A percentile compares a stretch with the other conserved stretches of the same genome.
These are phyloP conservation scores for Exophiala sp. DNA, from an alignment of 2,329 filamentous ascomycete species.

Conservation along the genomic window DNA sequence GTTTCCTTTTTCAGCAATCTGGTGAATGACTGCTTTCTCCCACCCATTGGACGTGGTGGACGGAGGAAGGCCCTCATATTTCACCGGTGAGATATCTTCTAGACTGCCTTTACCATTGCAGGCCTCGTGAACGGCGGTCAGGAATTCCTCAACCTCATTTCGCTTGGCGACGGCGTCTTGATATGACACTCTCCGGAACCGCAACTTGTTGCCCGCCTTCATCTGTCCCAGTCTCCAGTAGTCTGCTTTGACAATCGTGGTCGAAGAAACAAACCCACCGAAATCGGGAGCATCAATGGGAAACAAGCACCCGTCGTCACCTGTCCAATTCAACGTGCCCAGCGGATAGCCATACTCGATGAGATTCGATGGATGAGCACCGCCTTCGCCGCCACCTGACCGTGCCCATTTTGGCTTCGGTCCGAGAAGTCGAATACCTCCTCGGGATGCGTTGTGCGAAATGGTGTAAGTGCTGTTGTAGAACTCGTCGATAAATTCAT, in stretches of 20 bases:
- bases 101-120: slow-evolving; percentile 35
- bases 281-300: slow-evolving; percentile 58
- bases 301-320: slow-evolving; percentile 60
- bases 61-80: slow-evolving; percentile 26
- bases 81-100: slow-evolving; percentile 33
- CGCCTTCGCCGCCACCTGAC: slow-evolving; percentile 59
- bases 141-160: slow-evolving; percentile 43
- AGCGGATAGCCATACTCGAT: slow-evolving; percentile 60
- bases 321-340: slow-evolving; percentile 59
- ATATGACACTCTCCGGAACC: slow-evolving; percentile 51
- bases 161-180: slow-evolving; percentile 49
- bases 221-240: slow-evolving; percentile 62
- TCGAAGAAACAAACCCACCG: slow-evolving; percentile 57
- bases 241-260: slow-evolving; percentile 56
- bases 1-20: slow-evolving; percentile 34
- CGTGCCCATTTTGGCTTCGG: slow-evolving; percentile 59
- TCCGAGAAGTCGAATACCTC: slow-evolving; percentile 58
- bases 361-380: slow-evolving; percentile 59
- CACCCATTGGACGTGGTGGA: slow-evolving; percentile 26
- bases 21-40: slow-evolving; percentile 35
- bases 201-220: slow-evolving; percentile 55
- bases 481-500: slow-evolving; percentile 55
- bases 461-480: slow-evolving; percentile 59
- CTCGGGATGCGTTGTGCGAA: slow-evolving; percentile 59
- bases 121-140: slow-evolving; percentile 42